A percentile compares a stretch with the other conserved stretches of the same genome.
Evolutionary conservation across 345 rosid species (phyloP).

Genomic region (Kandelia obovata): DNA sequence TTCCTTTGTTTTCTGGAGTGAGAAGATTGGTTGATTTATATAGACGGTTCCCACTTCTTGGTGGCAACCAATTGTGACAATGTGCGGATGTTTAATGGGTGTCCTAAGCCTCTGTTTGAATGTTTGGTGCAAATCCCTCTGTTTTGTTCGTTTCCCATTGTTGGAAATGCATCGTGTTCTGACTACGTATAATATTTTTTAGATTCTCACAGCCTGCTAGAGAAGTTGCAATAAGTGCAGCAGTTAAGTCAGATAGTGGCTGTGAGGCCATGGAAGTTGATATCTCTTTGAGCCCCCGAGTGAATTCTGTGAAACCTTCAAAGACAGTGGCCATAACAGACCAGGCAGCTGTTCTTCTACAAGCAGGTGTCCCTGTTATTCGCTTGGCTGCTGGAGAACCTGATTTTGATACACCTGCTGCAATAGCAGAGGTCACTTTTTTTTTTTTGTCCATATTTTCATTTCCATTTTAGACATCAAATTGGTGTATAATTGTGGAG

Average conservation of each 20-base stretch:
- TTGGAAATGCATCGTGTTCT: background rate
- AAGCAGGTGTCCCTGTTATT: conserved; percentile 85
- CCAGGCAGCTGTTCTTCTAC: conserved; percentile 84
- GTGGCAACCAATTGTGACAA: no score
- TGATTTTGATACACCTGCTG: conserved; percentile 83
- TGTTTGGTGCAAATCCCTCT: background rate
- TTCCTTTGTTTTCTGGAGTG: no score
- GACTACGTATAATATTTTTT: background rate
- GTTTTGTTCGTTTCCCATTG: conserved; percentile 5
- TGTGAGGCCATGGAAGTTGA: conserved; percentile 48
- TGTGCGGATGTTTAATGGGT: no score
- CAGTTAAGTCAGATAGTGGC: conserved; percentile 43
- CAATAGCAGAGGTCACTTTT: conserved; percentile 62
- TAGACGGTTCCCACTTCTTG: no score
- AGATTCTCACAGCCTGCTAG: conserved; percentile 38
- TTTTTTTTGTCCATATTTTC: background rate
- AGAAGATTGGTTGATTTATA: no score
- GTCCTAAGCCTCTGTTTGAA: background rate
- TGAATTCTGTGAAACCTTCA: conserved; percentile 77
- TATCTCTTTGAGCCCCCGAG: conserved; percentile 73
- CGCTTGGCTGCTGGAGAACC: conserved; percentile 98
- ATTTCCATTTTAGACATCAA: background rate
- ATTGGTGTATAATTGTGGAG: background rate
- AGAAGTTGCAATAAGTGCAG: conserved; percentile 32
- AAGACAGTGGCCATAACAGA: conserved; percentile 92